phyloP scores from a whole-genome alignment of 371 early-diverging fungal species.

The Astathelohania contejeani region DNA sequence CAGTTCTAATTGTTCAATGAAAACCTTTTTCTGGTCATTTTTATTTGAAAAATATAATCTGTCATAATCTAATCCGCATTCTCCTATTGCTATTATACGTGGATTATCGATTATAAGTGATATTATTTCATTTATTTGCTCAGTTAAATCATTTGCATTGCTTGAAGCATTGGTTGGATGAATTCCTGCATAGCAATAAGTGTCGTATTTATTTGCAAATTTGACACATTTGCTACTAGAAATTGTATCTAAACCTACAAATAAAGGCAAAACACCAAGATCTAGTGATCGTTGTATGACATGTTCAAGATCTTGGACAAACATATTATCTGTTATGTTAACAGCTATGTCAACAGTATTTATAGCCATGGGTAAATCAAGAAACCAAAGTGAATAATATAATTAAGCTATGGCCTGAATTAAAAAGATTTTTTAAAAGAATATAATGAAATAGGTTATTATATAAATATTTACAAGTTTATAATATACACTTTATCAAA shows the following conservation, averaged over 20 bases:
- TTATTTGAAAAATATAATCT: constrained; percentile 50
- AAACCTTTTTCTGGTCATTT: constrained; percentile 50
- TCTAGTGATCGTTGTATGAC: constrained; percentile 21
- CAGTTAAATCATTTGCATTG: background rate
- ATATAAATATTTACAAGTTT: too few relatives aligned
- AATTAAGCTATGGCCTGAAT: too few relatives aligned
- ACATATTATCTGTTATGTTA: constrained; percentile 31
- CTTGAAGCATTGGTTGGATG: constrained; percentile 35
- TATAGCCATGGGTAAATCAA: too few relatives aligned
- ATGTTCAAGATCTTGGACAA: constrained; percentile 18
- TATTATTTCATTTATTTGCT: too few relatives aligned
- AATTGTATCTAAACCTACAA: constrained; percentile 34
- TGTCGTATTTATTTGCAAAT: constrained; percentile 30
- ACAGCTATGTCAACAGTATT: constrained; percentile 50
- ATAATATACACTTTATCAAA: too few relatives aligned
- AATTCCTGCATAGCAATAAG: constrained; percentile 39
- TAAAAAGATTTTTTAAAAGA: too few relatives aligned
- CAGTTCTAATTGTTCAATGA: constrained; percentile 51
- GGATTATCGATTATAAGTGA: constrained; percentile 51
- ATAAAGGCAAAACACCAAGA: constrained; percentile 31
- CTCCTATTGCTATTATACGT: constrained; percentile 57
- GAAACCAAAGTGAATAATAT: constrained; percentile 7
- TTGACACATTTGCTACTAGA: constrained; percentile 16
- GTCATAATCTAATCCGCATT: constrained; percentile 56
- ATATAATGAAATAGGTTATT: too few relatives aligned